phyloP scores from a whole-genome alignment of 805 yeast genomes.

The Candida michaelii region DNA sequence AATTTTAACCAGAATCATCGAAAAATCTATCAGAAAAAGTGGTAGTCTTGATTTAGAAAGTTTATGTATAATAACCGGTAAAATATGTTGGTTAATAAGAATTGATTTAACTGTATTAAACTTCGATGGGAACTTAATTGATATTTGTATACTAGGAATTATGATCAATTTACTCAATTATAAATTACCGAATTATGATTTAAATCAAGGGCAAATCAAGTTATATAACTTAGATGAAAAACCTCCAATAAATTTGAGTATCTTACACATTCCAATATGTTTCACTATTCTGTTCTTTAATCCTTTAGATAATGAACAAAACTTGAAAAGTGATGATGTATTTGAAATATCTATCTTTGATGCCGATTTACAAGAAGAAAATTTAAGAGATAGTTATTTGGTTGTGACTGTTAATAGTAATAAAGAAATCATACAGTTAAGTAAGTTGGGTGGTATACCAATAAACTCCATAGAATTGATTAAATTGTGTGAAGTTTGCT shows the following conservation, averaged over 20 bases:
- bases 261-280: slow-evolving; percentile 87
- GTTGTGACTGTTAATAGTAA: slow-evolving; percentile 88
- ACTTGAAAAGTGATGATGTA: slow-evolving; percentile 64
- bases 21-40: slow-evolving; percentile 87
- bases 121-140: slow-evolving; percentile 91
- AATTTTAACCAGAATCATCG: slow-evolving; percentile 75
- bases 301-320: slow-evolving; percentile 61
- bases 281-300: slow-evolving; percentile 86
- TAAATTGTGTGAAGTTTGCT: slow-evolving; percentile 69
- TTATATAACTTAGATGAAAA: slow-evolving; percentile 75
- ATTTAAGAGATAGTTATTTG: slow-evolving; percentile 70
- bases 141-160: slow-evolving; percentile 87
- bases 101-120: slow-evolving; percentile 89
- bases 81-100: slow-evolving; percentile 85
- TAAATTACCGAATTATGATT: slow-evolving; percentile 76
- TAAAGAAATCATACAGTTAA: slow-evolving; percentile 85
- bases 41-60: slow-evolving; percentile 90
- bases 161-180: slow-evolving; percentile 83
- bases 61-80: slow-evolving; percentile 86
- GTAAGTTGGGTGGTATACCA: slow-evolving; percentile 87
- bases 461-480: slow-evolving; percentile 69
- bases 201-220: slow-evolving; percentile 35
- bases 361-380: slow-evolving; percentile 75
- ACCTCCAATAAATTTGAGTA: slow-evolving; percentile 81
- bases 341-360: slow-evolving; percentile 68